Conservation (phyloP, 2,329 filamentous ascomycete species). For the Fusarium virguliforme region DNA sequence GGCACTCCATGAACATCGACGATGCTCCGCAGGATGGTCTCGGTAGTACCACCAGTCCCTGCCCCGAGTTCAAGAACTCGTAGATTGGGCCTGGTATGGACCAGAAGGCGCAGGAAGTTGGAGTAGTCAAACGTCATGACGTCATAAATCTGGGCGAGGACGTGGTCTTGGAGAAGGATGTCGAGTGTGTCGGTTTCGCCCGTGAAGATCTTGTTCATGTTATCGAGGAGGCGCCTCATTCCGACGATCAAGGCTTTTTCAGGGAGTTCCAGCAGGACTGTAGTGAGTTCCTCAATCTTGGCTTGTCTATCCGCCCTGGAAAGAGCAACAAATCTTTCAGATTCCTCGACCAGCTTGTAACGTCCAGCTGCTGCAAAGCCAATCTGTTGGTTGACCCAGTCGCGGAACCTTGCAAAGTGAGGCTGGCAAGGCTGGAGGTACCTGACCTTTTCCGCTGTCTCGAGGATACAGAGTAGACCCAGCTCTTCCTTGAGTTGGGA, state of each 20-base stretch:
- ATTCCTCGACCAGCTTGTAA: conserved; percentile 55
- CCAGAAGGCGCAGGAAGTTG: conserved; percentile 12
- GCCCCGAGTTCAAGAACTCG: conserved; percentile 60
- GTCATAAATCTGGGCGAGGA: conserved; percentile 10
- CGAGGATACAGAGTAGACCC: conserved; percentile 12
- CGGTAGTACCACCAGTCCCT: conserved; percentile 54
- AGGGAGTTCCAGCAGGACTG: neutral
- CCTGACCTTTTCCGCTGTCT: conserved; percentile 13
- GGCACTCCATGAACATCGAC: neutral
- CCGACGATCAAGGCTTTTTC: conserved; percentile 4
- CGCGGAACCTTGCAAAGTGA: conserved; percentile 21
- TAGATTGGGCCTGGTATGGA: conserved; percentile 56
- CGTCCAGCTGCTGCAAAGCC: conserved; percentile 21
- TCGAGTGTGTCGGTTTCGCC: conserved; percentile 19
- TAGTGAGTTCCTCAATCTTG: conserved; percentile 7
- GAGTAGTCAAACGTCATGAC: conserved; percentile 21
- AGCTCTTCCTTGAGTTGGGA: conserved; percentile 21
- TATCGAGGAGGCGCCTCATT: conserved; percentile 18
- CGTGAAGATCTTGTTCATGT: conserved; percentile 13
- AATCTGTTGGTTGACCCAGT: conserved; percentile 28
- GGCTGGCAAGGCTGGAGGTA: conserved; percentile 21
- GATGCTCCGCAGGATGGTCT: conserved; percentile 16
- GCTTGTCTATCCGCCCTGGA: neutral
- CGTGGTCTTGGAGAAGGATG: conserved; percentile 13
- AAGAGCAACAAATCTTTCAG: neutral